These are phyloP conservation scores for Salix udensis DNA, from an alignment of 345 rosid genomes.

Conservation along the genomic window DNA sequence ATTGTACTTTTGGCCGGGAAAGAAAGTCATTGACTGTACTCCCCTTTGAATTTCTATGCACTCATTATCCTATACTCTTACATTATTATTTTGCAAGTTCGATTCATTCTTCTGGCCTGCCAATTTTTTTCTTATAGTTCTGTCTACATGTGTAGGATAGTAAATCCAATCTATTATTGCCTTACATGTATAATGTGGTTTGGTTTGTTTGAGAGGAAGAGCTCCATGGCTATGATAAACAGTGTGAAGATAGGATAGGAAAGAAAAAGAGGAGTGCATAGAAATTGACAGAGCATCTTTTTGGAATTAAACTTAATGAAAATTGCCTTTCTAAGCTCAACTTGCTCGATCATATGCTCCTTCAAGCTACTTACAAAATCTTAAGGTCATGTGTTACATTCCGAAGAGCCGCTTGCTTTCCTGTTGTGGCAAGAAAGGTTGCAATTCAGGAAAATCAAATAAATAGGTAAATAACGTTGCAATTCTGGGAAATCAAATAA, in stretches of 20 bases:
- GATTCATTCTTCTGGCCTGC: too few species aligned
- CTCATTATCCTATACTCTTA: background rate
- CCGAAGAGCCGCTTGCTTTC: conserved; percentile 19
- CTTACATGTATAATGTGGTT: background rate
- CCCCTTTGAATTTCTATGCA: background rate
- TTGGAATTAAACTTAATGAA: background rate
- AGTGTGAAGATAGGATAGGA: background rate
- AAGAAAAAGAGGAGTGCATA: background rate
- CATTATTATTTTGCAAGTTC: background rate
- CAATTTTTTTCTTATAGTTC: background rate
- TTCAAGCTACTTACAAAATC: conserved; percentile 4
- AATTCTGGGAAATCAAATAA: conserved; percentile 9
- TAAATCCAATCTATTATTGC: background rate
- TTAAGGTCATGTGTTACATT: background rate
- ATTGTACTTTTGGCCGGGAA: background rate
- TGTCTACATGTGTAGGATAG: background rate
- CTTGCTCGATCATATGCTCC: background rate
- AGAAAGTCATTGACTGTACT: background rate
- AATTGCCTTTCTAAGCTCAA: background rate
- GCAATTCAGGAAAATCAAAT: conserved; percentile 11
- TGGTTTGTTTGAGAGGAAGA: background rate
- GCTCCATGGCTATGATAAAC: background rate
- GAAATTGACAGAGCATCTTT: conserved; percentile 27
- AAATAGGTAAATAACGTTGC: background rate
- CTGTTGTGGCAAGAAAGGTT: conserved; percentile 33